Conservation (phyloP, 2,329 filamentous ascomycete genomes). For the Pseudocercospora eumusae region DNA sequence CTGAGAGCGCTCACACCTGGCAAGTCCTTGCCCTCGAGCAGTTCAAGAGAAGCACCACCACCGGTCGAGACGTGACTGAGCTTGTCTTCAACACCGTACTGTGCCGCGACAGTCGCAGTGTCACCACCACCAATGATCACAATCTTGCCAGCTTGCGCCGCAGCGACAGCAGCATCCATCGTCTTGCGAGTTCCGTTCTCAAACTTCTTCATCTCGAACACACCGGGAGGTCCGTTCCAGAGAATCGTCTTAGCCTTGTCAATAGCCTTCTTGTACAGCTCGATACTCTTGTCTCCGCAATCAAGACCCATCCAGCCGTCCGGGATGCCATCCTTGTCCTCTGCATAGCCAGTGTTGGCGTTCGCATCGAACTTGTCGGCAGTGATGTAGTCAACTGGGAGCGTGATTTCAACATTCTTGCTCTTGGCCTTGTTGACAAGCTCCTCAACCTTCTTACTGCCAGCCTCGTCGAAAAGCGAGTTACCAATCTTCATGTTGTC, state of each 20-base stretch:
- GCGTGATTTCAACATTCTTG: constrained; percentile 91
- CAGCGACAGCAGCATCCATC: constrained; percentile 82
- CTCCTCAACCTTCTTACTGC: constrained; percentile 83
- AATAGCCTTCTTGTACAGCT: constrained; percentile 87
- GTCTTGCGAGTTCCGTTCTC: constrained; percentile 89
- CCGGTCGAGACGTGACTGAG: constrained; percentile 97
- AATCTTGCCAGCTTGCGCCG: constrained; percentile 80
- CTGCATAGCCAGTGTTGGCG: constrained; percentile 77
- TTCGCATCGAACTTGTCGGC: constrained; percentile 92
- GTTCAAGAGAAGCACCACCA: constrained; percentile 90
- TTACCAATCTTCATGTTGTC: constrained; percentile 85
- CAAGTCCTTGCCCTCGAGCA: constrained; percentile 96
- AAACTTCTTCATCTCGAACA: constrained; percentile 97
- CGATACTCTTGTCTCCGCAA: constrained; percentile 83
- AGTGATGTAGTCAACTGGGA: constrained; percentile 93
- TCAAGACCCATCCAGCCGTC: constrained; percentile 99
- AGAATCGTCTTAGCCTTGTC: constrained; percentile 90
- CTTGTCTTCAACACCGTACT: constrained; percentile 95
- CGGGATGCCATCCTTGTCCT: constrained; percentile 84
- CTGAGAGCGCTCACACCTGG: constrained; percentile 92
- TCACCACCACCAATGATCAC: constrained; percentile 99
- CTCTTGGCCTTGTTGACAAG: constrained; percentile 95
- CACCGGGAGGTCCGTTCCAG: constrained; percentile 96
- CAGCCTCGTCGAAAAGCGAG: constrained; percentile 90
- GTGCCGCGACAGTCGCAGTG: constrained; percentile 95